Percentiles rank a stretch among this genome's conserved stretches.
These are phyloP conservation scores for Poa annua DNA, from an alignment of 176 grass and related monocot genomes.

Conservation along the genomic window DNA sequence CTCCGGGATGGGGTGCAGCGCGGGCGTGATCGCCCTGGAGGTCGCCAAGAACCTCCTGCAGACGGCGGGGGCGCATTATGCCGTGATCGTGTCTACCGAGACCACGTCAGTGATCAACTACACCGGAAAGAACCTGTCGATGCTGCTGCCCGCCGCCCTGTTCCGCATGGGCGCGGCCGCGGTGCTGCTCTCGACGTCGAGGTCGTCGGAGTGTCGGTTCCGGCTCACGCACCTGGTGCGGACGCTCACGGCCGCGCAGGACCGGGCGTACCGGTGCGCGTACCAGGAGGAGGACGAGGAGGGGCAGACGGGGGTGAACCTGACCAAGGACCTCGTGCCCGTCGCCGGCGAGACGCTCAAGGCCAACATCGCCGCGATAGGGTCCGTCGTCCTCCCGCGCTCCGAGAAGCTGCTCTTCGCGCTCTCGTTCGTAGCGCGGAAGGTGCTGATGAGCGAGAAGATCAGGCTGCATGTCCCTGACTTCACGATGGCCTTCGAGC, in stretches of 20 bases:
- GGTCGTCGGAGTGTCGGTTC: conserved; percentile 11
- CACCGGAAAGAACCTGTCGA: not conserved
- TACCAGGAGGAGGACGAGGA: conserved; percentile 39
- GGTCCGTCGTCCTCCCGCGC: conserved; percentile 5
- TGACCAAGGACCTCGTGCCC: conserved; percentile 36
- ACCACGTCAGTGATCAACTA: conserved; percentile 3
- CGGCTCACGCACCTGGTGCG: conserved; percentile 37
- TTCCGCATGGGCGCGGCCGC: conserved; percentile 49
- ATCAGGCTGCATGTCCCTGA: conserved; percentile 44
- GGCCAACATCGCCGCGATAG: conserved; percentile 30
- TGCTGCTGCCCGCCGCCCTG: conserved; percentile 28
- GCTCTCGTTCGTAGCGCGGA: not conserved
- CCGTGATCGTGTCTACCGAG: too few relatives aligned
- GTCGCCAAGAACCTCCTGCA: too few relatives aligned
- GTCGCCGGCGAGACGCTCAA: conserved; percentile 31
- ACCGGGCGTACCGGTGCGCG: conserved; percentile 25
- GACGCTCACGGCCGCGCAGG: conserved; percentile 38
- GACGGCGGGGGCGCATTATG: too few relatives aligned
- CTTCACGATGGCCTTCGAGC: conserved; percentile 64
- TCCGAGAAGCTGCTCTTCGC: conserved; percentile 36
- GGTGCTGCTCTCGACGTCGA: not conserved
- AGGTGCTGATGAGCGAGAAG: not conserved
- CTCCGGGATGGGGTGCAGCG: too few relatives aligned
- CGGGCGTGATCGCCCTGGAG: too few relatives aligned
- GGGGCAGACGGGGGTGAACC: conserved; percentile 25